These are phyloP conservation scores for Tetrahymena borealis DNA, from an alignment of 73 alveolate species.

Conservation along the genomic window DNA sequence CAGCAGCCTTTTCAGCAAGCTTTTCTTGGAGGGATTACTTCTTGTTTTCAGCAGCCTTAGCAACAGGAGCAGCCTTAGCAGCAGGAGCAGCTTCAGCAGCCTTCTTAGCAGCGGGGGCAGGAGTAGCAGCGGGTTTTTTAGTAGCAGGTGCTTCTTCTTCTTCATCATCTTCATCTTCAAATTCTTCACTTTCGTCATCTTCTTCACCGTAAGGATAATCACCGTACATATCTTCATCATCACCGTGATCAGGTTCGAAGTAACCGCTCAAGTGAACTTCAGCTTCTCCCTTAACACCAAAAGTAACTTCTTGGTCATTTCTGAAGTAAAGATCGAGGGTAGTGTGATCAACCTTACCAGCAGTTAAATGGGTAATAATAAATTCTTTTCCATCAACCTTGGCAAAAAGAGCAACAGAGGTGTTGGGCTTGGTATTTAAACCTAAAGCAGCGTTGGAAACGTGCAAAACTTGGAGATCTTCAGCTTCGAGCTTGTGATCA, in stretches of 20 bases:
- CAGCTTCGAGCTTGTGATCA: conserved; percentile 48
- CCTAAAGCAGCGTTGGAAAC: conserved; percentile 57
- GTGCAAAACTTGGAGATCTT: conserved; percentile 54
- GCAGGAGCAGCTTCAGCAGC: not conserved
- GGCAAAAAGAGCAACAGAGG: conserved; percentile 44
- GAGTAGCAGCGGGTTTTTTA: not conserved
- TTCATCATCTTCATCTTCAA: conserved; percentile 48
- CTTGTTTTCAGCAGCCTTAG: conserved; percentile 34
- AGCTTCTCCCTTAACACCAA: conserved; percentile 48
- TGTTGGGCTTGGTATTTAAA: conserved; percentile 12
- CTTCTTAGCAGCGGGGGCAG: conserved; percentile 12
- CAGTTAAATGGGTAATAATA: conserved; percentile 36
- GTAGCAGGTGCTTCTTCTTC: conserved; percentile 46
- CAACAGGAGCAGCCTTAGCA: conserved; percentile 17
- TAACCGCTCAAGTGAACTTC: conserved; percentile 60
- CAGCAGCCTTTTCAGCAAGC: not conserved
- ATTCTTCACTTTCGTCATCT: conserved; percentile 30
- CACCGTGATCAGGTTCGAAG: conserved; percentile 61
- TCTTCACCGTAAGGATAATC: not conserved
- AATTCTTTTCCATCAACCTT: conserved; percentile 49
- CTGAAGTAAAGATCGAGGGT: conserved; percentile 56
- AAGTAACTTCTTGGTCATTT: conserved; percentile 46
- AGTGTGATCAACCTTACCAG: conserved; percentile 37
- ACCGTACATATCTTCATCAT: conserved; percentile 23
- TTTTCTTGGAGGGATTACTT: conserved; percentile 19